Evolutionary conservation across 176 grass and related monocot genomes (phyloP).

Genomic region (Calamus simplicifolius): DNA sequence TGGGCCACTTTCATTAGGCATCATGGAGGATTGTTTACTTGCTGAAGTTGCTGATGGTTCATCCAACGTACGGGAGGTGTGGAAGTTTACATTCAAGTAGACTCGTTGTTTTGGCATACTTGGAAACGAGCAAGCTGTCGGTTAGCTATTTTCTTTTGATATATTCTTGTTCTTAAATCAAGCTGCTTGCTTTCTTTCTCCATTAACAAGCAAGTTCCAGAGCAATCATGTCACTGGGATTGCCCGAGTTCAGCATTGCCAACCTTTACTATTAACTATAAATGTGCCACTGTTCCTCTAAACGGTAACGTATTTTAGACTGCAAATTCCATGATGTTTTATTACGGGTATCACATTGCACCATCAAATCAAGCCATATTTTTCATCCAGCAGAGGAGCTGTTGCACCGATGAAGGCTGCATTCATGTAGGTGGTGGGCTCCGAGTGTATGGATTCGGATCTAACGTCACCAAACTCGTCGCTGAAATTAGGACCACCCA

Average conservation of each 20-base stretch:
- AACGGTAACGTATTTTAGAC: no score
- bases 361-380: constrained; percentile 6
- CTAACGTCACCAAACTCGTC: constrained; percentile 42
- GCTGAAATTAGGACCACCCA: constrained; percentile 36
- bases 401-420: constrained; percentile 45
- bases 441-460: constrained; percentile 33
- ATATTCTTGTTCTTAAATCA: no score
- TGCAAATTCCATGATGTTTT: no score
- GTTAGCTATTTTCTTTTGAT: no score
- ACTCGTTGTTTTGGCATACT: background rate
- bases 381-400: constrained; percentile 16
- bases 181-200: no score
- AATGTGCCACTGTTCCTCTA: no score
- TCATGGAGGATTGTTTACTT: constrained; percentile 52
- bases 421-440: constrained; percentile 48
- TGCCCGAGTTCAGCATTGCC: no score
- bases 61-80: constrained; percentile 90
- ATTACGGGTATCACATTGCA: no score
- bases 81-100: constrained; percentile 74
- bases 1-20: constrained; percentile 26
- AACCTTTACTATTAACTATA: no score
- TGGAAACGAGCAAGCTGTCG: no score
- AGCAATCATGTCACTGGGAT: no score
- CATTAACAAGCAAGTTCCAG: no score
- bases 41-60: constrained; percentile 83